Percentiles rank a stretch among this genome's conserved stretches.
These are phyloP conservation scores for Exserohilum turcica DNA, from an alignment of 2,329 filamentous ascomycete species.

Conservation along the genomic window DNA sequence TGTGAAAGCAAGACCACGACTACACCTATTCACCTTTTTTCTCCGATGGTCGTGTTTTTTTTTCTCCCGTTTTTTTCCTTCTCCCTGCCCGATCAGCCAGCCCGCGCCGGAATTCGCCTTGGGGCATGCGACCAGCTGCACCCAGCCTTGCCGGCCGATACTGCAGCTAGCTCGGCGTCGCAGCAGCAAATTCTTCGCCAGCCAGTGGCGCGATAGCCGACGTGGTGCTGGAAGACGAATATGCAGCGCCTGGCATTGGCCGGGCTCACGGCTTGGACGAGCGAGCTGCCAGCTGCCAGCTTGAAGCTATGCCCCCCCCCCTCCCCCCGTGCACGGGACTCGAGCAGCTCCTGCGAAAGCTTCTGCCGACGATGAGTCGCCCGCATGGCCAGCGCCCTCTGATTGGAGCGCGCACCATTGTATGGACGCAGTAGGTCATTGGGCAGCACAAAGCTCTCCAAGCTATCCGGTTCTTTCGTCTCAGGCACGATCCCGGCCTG, in stretches of 20 bases:
- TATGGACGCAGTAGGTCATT: constrained; percentile 15
- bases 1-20: not conserved
- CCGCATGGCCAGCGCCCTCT: constrained; percentile 5
- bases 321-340: constrained; percentile 8
- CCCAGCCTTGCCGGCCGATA: constrained; percentile 9
- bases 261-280: constrained; percentile 3
- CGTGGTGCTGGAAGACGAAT: constrained; percentile 3
- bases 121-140: constrained; percentile 8
- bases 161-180: constrained; percentile 11
- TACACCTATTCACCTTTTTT: not conserved
- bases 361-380: constrained; percentile 17
- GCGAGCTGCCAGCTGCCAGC: too few relatives aligned
- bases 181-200: constrained; percentile 11
- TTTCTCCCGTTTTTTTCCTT: not conserved
- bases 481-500: constrained; percentile 11
- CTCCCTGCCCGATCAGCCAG: not conserved
- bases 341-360: constrained; percentile 6
- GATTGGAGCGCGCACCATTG: constrained; percentile 14
- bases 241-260: constrained; percentile 8
- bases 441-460: constrained; percentile 16
- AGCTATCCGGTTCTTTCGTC: constrained; percentile 14
- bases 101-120: constrained; percentile 2
- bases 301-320: constrained; percentile 2
- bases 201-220: constrained; percentile 11
- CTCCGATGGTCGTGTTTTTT: not conserved